Conservation (phyloP, 2,329 filamentous ascomycete species). For the Verticillium isaacii region DNA sequence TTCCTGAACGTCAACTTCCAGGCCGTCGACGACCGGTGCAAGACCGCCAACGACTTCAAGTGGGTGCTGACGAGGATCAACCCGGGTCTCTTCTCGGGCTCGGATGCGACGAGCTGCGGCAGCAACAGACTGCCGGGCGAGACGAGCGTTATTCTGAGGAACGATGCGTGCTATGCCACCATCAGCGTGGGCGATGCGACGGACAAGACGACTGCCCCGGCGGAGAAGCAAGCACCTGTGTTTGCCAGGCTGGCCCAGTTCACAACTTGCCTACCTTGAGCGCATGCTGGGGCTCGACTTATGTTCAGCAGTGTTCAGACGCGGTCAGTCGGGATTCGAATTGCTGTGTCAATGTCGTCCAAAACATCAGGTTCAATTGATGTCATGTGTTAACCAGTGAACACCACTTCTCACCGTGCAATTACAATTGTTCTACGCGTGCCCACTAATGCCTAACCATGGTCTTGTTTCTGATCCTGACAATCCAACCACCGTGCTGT, state of each 20-base stretch:
- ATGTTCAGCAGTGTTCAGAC: too few species aligned
- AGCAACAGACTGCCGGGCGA: slow-evolving; percentile 54
- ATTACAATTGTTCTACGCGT: too few species aligned
- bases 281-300: background rate
- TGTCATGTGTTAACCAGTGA: too few species aligned
- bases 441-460: too few species aligned
- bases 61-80: slow-evolving; percentile 63
- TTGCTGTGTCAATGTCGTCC: too few species aligned
- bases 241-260: slow-evolving; percentile 43
- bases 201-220: slow-evolving; percentile 55
- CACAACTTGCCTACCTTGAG: slow-evolving; percentile 38
- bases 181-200: slow-evolving; percentile 44
- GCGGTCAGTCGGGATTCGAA: too few species aligned
- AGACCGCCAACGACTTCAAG: slow-evolving; percentile 47
- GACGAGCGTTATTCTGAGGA: slow-evolving; percentile 38
- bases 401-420: too few species aligned
- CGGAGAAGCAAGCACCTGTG: slow-evolving; percentile 45
- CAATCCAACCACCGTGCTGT: too few species aligned
- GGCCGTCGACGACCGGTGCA: slow-evolving; percentile 32
- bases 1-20: slow-evolving; percentile 68
- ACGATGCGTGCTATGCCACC: slow-evolving; percentile 53
- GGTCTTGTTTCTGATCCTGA: too few species aligned
- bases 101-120: slow-evolving; percentile 56
- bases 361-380: too few species aligned
- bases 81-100: slow-evolving; percentile 42